Evolutionary conservation across 495 filamentous ascomycete species (phyloP).

Genomic region (Hypoxylon cercidicola): DNA sequence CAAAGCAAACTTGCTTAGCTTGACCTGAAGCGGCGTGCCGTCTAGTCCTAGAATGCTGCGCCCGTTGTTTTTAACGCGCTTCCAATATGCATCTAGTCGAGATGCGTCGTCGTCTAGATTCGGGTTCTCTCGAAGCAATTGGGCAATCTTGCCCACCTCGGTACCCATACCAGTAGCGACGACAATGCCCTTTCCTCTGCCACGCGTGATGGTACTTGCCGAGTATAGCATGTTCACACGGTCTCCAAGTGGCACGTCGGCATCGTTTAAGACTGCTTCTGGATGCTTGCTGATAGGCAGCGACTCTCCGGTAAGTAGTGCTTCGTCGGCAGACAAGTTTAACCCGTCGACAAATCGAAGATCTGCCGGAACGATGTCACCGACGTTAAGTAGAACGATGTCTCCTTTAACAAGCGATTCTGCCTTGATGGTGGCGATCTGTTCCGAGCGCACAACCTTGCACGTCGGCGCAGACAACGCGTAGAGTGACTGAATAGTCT

Average conservation of each 20-base stretch:
- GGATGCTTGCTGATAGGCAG: conserved; percentile 72
- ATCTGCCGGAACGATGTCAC: conserved; percentile 78
- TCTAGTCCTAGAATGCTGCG: conserved; percentile 71
- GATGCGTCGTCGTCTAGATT: conserved; percentile 47
- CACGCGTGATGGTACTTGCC: conserved; percentile 76
- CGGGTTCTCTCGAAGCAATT: conserved; percentile 63
- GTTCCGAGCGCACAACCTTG: conserved; percentile 68
- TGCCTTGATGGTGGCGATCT: conserved; percentile 66
- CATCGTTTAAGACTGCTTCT: conserved; percentile 46
- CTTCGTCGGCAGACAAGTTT: conserved; percentile 79
- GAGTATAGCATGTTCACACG: conserved; percentile 77
- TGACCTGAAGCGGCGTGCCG: conserved; percentile 75
- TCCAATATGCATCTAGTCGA: conserved; percentile 44
- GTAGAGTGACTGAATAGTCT: conserved; percentile 76
- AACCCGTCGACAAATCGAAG: conserved; percentile 71
- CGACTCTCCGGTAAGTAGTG: conserved; percentile 80
- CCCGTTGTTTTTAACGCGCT: conserved; percentile 46
- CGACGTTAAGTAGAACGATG: conserved; percentile 73
- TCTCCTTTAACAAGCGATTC: conserved; percentile 75
- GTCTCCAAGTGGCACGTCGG: conserved; percentile 71
- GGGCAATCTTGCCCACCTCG: conserved; percentile 76
- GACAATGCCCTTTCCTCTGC: conserved; percentile 74
- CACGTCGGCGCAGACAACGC: conserved; percentile 75
- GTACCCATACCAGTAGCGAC: conserved; percentile 77
- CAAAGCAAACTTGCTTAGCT: conserved; percentile 75